phyloP scores from a whole-genome alignment of 1,284 basidiomycete genomes.

The Ceratobasidium sp. region DNA sequence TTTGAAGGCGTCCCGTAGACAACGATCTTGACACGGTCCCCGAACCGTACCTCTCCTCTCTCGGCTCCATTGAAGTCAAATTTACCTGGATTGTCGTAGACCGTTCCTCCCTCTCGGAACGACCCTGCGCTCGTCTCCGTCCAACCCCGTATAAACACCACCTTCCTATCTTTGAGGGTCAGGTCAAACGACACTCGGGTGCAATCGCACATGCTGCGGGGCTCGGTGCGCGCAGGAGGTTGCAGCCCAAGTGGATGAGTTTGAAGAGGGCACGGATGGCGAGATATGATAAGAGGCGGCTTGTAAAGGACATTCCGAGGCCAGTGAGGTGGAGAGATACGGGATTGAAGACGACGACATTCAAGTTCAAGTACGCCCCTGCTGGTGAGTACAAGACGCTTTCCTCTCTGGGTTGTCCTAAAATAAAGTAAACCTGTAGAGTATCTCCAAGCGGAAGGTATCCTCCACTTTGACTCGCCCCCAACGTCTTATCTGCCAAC shows the following conservation, averaged over 20 bases:
- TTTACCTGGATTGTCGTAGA: constrained; percentile 27
- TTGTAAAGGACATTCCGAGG: constrained; percentile 3
- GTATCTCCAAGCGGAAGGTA: constrained; percentile 24
- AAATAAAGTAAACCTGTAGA: neutral
- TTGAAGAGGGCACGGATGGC: neutral
- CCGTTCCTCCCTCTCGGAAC: neutral
- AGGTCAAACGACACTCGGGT: constrained; percentile 7
- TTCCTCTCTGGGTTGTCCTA: neutral
- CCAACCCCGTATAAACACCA: constrained; percentile 6
- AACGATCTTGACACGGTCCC: constrained; percentile 17
- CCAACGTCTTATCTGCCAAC: neutral
- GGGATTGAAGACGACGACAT: constrained; percentile 16
- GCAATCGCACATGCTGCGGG: constrained; percentile 33
- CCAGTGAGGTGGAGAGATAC: constrained; percentile 16
- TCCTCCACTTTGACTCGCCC: constrained; percentile 12
- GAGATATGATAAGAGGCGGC: neutral
- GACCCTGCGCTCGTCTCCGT: constrained; percentile 4
- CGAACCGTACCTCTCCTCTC: constrained; percentile 5
- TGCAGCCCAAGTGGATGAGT: constrained; percentile 24
- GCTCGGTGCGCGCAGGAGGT: constrained; percentile 10
- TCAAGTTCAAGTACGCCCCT: constrained; percentile 40
- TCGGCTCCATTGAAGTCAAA: constrained; percentile 32
- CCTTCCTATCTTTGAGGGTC: constrained; percentile 20
- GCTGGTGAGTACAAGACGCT: constrained; percentile 3
- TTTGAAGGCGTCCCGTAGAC: neutral